Percentiles rank a stretch among this genome's conserved stretches.
These are phyloP conservation scores for Cutaneotrichosporon sp. DNA, from an alignment of 1,284 basidiomycete species.

Conservation along the genomic window DNA sequence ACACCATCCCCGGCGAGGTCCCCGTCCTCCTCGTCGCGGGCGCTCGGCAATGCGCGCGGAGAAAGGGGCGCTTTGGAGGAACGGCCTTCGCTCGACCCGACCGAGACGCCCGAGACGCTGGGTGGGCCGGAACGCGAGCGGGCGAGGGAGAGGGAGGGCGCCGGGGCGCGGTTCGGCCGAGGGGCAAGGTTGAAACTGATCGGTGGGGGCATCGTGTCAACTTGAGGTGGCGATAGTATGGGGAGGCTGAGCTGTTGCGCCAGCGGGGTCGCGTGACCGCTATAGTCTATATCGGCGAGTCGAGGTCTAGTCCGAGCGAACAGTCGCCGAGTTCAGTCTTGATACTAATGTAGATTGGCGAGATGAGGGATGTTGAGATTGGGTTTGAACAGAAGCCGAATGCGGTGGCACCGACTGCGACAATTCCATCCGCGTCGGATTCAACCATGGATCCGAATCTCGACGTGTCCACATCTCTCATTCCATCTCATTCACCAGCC, in stretches of 20 bases:
- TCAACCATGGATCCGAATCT: not conserved
- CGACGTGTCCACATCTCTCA: not conserved
- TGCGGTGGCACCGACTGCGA: not conserved
- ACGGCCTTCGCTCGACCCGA: not conserved
- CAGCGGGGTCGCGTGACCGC: not conserved
- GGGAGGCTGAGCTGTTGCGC: too few species aligned
- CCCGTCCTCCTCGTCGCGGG: not conserved
- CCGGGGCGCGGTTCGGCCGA: not conserved
- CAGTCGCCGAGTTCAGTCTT: too few species aligned
- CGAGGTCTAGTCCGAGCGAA: too few species aligned
- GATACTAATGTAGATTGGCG: too few species aligned
- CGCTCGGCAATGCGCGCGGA: not conserved
- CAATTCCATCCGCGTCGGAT: too few species aligned
- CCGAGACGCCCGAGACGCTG: not conserved
- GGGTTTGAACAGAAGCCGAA: not conserved
- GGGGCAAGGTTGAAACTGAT: not conserved
- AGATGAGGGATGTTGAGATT: not conserved
- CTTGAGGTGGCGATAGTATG: not conserved
- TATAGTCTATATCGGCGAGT: too few species aligned
- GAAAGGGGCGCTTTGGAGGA: not conserved
- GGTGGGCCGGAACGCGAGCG: slow-evolving; percentile 2
- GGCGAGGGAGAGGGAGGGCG: slow-evolving; percentile 2
- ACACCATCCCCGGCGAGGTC: not conserved
- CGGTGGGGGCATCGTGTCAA: not conserved
- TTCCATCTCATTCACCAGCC: not conserved